Evolutionary conservation across 1,284 basidiomycete genomes (phyloP), one percentile per base, ranked within the genome.

Genomic region (Cryptococcus sp.): DNA sequence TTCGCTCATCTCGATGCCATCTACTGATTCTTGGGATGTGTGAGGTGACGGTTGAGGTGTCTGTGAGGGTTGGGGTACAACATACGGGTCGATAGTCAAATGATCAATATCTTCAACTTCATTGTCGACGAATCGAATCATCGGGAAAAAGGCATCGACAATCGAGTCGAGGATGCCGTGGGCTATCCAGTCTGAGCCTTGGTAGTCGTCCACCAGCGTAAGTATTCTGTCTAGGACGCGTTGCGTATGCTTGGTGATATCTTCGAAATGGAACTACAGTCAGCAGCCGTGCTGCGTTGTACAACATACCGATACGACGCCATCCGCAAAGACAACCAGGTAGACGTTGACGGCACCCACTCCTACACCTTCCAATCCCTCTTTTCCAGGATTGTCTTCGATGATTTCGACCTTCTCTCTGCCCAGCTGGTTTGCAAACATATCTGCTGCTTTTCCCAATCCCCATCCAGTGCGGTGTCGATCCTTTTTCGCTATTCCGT

Each of bases 81-180:
- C 49, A 2, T 68, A 61, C 14, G 74, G 75, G 48, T 76, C 72
- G 41, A 74, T 81, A 11, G 91, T 83, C 34, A 88, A 73, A 14
- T 81, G 79, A 61, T 94, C 90, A 47, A 96, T 83, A 23, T 83
- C 83, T 52, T 83, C 80, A 0, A 91, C 85, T 66, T 96, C 91
- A 46, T 80, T 80, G 67, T 91, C 91, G 42, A 97, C 85, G 53
- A 85, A 85, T 49, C 86, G 81, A 45, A 94, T 78, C 51, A 91
- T 80, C 1, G 93, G 92, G 72, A 92, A 91, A 76, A 96, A 96
- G 1, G 90, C 85, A 69, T 98, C 93, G 28, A 97, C 91, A 47
- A 97, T 85, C 1, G 91, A 94, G 68, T 97, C 93, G 66, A 97
- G 79, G 48, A 97, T 80, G 16, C 87, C 89, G 71, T 98, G 91